Percentiles rank a stretch among this genome's conserved stretches.
These are phyloP conservation scores for Wickerhamiella sorbophila DNA, from an alignment of 805 yeast genomes.

Conservation along the genomic window DNA sequence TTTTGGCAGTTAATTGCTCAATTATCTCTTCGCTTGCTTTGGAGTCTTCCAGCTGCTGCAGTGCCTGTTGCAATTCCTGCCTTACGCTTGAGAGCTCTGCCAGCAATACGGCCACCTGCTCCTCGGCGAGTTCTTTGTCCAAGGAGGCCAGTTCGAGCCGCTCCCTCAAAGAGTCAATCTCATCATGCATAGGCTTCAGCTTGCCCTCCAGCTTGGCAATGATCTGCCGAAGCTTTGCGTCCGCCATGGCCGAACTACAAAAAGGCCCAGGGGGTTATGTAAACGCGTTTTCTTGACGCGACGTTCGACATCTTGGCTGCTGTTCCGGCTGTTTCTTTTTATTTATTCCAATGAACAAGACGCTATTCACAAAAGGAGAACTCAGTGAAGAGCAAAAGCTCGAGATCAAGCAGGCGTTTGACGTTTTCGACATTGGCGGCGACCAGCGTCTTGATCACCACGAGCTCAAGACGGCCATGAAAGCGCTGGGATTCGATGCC, in stretches of 20 bases:
- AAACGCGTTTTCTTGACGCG: too few relatives aligned
- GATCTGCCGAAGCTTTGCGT: constrained; percentile 10
- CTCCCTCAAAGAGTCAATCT: constrained; percentile 15
- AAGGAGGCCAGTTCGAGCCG: constrained; percentile 21
- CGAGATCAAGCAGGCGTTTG: constrained; percentile 44
- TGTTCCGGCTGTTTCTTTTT: too few relatives aligned
- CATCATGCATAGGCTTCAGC: constrained; percentile 14
- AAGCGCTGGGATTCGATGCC: constrained; percentile 87
- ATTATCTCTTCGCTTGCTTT: constrained; percentile 24
- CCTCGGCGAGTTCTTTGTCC: constrained; percentile 27
- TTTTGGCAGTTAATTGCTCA: constrained; percentile 28
- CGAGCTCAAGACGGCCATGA: constrained; percentile 82
- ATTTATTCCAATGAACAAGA: neutral
- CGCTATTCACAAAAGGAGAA: neutral
- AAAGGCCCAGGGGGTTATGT: neutral
- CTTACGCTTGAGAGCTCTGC: constrained; percentile 17
- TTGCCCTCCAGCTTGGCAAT: constrained; percentile 16
- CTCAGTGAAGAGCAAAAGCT: neutral
- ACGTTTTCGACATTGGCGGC: constrained; percentile 79
- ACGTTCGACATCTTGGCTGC: too few relatives aligned
- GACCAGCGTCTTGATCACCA: constrained; percentile 88
- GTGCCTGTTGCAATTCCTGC: constrained; percentile 14
- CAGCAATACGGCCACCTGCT: constrained; percentile 18
- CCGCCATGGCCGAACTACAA: neutral
- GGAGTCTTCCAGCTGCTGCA: neutral